phyloP scores from a whole-genome alignment of 1,284 basidiomycete genomes.

The Cutaneotrichosporon cavernicola region DNA sequence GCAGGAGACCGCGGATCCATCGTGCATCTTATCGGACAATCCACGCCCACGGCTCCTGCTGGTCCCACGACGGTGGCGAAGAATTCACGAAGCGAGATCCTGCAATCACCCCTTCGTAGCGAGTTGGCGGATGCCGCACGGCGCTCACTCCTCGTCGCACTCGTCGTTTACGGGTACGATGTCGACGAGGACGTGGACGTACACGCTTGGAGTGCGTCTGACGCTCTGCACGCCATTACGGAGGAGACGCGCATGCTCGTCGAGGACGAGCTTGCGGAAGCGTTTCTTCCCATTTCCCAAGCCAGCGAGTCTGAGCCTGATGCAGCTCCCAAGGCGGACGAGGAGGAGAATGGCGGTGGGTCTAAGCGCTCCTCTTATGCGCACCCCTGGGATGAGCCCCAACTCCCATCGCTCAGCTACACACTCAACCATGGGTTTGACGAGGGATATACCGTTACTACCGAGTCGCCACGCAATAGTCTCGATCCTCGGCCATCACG shows the following conservation, averaged over 20 bases:
- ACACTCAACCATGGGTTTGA: conserved; percentile 14
- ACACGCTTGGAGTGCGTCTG: conserved; percentile 35
- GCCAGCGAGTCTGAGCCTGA: conserved; percentile 1
- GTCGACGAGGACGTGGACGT: conserved; percentile 30
- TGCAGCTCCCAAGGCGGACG: conserved; percentile 8
- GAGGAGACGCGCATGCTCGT: conserved; percentile 41
- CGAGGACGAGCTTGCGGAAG: conserved; percentile 40
- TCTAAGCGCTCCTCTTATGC: conserved; percentile 1
- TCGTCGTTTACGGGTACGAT: conserved; percentile 37
- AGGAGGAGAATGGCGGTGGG: conserved; percentile 3
- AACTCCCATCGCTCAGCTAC: not conserved
- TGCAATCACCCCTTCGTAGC: too few relatives aligned
- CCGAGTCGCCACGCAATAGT: not conserved
- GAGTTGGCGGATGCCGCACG: conserved; percentile 18
- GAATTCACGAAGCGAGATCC: not conserved
- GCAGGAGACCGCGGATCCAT: conserved; percentile 33
- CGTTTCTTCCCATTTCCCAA: conserved; percentile 32
- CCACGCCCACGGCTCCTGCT: conserved; percentile 29
- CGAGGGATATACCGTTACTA: not conserved
- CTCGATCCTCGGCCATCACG: not conserved
- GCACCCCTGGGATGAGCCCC: not conserved
- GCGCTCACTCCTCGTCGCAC: conserved; percentile 26
- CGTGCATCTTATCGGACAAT: conserved; percentile 41
- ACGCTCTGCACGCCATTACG: conserved; percentile 40
- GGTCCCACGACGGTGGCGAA: not conserved